A percentile compares a stretch with the other conserved stretches of the same genome.
Conservation (phyloP, 441 rosid species). For the Macaranga tanarius region DNA sequence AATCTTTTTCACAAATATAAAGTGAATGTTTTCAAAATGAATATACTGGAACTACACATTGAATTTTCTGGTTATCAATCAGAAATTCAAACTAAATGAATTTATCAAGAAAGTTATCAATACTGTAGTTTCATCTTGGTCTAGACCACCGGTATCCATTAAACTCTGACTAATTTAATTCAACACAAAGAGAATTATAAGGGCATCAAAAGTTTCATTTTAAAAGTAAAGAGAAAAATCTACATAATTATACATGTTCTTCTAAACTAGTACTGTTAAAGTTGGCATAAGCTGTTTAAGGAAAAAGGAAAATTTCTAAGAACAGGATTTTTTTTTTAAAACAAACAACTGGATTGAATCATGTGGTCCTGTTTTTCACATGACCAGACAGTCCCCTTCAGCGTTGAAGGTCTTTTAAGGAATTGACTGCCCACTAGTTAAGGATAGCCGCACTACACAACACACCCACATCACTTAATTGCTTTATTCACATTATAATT, state of each 20-base stretch:
- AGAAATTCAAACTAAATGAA: neutral
- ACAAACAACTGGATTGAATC: neutral
- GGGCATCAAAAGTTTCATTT: too few relatives aligned
- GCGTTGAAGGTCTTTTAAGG: neutral
- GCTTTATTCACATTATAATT: neutral
- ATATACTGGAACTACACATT: too few relatives aligned
- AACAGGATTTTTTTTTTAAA: slow-evolving; percentile 7
- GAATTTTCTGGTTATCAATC: too few relatives aligned
- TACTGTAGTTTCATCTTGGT: too few relatives aligned
- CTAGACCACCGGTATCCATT: too few relatives aligned
- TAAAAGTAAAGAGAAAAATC: neutral
- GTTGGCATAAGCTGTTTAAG: neutral
- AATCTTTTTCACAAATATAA: too few relatives aligned
- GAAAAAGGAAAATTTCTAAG: neutral
- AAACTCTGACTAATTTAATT: too few relatives aligned
- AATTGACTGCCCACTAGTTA: slow-evolving; percentile 5
- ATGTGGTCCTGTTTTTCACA: slow-evolving; percentile 14
- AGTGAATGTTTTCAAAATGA: too few relatives aligned
- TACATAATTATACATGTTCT: neutral
- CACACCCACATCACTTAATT: neutral
- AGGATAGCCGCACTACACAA: neutral
- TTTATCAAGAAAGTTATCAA: neutral
- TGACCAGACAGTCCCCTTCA: slow-evolving; percentile 8
- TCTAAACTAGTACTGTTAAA: neutral
- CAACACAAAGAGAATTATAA: too few relatives aligned